These are phyloP conservation scores for Lodderomyces jiufengensis DNA, from an alignment of 1,139 yeast genomes.

Conservation along the genomic window DNA sequence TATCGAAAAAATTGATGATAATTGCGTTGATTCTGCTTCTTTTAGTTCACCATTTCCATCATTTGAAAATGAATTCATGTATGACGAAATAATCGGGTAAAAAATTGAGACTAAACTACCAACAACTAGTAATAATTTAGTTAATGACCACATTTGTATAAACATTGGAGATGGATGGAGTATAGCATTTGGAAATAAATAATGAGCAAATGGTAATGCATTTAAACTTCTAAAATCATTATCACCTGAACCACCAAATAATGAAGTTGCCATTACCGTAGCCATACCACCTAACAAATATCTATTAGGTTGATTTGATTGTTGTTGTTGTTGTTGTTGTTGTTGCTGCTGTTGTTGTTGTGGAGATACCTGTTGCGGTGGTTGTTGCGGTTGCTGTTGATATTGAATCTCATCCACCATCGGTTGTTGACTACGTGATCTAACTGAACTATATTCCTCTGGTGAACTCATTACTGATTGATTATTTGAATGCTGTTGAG, in stretches of 20 bases:
- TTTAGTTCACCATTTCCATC: conserved; percentile 4
- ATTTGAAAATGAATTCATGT: neutral
- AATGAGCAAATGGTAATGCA: conserved; percentile 29
- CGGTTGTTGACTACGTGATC: conserved; percentile 6
- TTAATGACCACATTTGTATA: conserved; percentile 25
- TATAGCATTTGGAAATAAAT: conserved; percentile 24
- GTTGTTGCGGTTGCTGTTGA: conserved; percentile 18
- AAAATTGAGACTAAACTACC: conserved; percentile 25
- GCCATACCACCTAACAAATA: conserved; percentile 55
- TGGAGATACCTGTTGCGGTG: conserved; percentile 11
- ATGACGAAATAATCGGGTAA: conserved; percentile 20
- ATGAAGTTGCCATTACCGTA: conserved; percentile 48
- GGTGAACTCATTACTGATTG: conserved; percentile 10
- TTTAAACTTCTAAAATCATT: conserved; percentile 40
- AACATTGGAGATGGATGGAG: conserved; percentile 23
- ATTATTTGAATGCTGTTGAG: conserved; percentile 8
- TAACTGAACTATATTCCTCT: conserved; percentile 3
- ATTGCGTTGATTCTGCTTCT: neutral
- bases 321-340: conserved; percentile 8
- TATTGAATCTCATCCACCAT: conserved; percentile 15
- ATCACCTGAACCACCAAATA: conserved; percentile 33
- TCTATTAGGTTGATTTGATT: conserved; percentile 25
- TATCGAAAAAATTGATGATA: conserved; percentile 1
- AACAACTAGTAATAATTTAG: conserved; percentile 25
- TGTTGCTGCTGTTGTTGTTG: conserved; percentile 7